Evolutionary conservation across 768 basidiomycete species (phyloP), one percentile per base, ranked within the genome.

Genomic region (Pholiota conissans): DNA sequence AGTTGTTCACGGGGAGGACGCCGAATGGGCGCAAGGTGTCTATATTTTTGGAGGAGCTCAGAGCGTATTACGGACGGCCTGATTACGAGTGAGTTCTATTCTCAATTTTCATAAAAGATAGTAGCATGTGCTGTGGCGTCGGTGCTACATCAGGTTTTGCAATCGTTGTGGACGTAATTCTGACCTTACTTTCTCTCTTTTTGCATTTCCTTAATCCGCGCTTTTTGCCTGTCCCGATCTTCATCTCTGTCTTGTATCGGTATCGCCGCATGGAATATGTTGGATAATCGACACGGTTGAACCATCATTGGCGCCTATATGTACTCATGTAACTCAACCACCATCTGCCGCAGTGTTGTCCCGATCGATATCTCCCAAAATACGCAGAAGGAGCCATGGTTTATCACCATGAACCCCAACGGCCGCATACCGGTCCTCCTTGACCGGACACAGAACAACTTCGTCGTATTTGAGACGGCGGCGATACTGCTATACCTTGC

Each of bases 401-500:
- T 84, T 71, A 75, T 91, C 56, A 75, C 79, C 27, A 66, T 85
- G 63, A 87, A 87, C 67, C 86, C 84, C 3, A 88, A 87, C 60
- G 84, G 85, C 29, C 68, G 87, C 48, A 89, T 90, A 55, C 87
- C 89, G 8, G 79, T 81, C 30, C 72, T 90, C 39, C 74, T 83
- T 29, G 85, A 90, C 66, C 79, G 75, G 52, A 72, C 74, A 14
- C 77, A 81, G 55, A 73, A 81, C 52, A 72, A 82, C 58, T 89
- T 89, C 63, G 64, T 60, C 5, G 79, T 90, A 35, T 91, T 91
- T 61, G 90, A 92, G 68, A 84, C 81, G 7, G 84, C 84, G 0
- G 90, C 91, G 8, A 92, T 95, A 56, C 70, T 93, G 55, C 69
- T 92, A 14, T 93, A 89, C 67, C 81, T 94, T 49, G 78, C 78